Base-by-base conservation (phyloP, 331 rosid species). In the Quercus tomentella region DNA sequence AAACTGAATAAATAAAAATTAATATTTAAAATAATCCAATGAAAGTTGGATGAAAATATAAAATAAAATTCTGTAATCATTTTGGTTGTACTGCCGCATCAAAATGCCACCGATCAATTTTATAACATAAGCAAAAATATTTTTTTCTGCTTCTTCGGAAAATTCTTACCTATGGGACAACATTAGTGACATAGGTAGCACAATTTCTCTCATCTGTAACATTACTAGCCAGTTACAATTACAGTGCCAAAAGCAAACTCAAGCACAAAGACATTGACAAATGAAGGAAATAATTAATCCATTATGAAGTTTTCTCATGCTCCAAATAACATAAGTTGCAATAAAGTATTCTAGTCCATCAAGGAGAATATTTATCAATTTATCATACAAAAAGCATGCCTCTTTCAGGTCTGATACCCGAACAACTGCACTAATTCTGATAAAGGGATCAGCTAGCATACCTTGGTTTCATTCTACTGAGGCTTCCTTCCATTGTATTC, bases 401-500 rank as follows among this genome's bases (percentile, higher is more conserved):
- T 20, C 51, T n/a, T 67, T 35, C 45, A 67, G 15, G 49, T 7
- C 18, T 17, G 14, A 35, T 18, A 67, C 41, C 28, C 0, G 4
- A 33, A 8, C 17, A 67, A n/a, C 25, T 67, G 22, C 5, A 67
- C 51, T 33, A 43, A 15, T 28, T 74, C 6, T 10, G 71, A 56
- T 20, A 31, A 31, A 35, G 18, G 51, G 28, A 22, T 18, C 77
- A 45, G 30, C 79, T 73, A 16, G 45, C 71, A 68, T 76, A 65
- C 4, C 54, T 80, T 45, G 73, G 52, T 41, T 74, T 79, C 56
- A 58, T 72, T 82, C 70, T 37, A 76, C 15, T 65, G 9, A 51
- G 21, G 20, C 35, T 71, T 73, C 22, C 82, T 63, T 82, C 66
- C 72, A 20, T 74, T 63, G 68, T 80, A 84, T 66, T 82, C 73